phyloP scores from a whole-genome alignment of 2,329 filamentous ascomycete species.

The Cladosporium sp. region DNA sequence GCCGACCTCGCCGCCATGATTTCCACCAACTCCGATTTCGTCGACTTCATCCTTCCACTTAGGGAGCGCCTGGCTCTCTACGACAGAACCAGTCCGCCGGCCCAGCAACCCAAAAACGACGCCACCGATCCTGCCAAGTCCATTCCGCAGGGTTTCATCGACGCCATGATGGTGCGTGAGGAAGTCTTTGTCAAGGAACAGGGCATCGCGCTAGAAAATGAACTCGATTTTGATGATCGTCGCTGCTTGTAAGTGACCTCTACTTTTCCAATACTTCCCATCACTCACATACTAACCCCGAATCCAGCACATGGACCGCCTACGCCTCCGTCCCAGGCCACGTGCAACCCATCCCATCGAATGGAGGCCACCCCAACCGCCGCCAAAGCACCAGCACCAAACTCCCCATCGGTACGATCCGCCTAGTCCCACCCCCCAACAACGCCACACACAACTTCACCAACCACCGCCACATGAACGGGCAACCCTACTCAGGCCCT shows the following conservation, averaged over 20 bases:
- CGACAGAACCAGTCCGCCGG: slow-evolving; percentile 24
- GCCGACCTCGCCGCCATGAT: slow-evolving; percentile 9
- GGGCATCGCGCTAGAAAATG: slow-evolving; percentile 55
- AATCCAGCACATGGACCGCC: slow-evolving; percentile 58
- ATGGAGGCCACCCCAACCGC: slow-evolving; percentile 19
- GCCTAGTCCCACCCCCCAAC: slow-evolving; percentile 78
- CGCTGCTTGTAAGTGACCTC: slow-evolving; percentile 56
- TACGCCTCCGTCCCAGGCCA: slow-evolving; percentile 58
- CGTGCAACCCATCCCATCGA: neutral
- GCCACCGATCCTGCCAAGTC: slow-evolving; percentile 21
- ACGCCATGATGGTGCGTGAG: slow-evolving; percentile 55
- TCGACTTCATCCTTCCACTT: slow-evolving; percentile 28
- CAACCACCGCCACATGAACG: slow-evolving; percentile 12
- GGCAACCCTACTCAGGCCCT: slow-evolving; percentile 20
- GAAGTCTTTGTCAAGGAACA: slow-evolving; percentile 57
- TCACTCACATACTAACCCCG: too few species aligned
- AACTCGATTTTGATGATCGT: slow-evolving; percentile 75
- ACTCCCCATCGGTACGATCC: slow-evolving; percentile 67
- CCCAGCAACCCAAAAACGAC: slow-evolving; percentile 28
- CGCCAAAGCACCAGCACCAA: slow-evolving; percentile 35
- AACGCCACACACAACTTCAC: slow-evolving; percentile 1
- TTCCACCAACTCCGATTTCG: slow-evolving; percentile 25
- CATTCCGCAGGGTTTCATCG: slow-evolving; percentile 43
- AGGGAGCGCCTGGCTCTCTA: slow-evolving; percentile 28
- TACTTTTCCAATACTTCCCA: too few species aligned